Percentiles rank a stretch among this genome's conserved stretches.
These are phyloP conservation scores for Xylaria venustula DNA, from an alignment of 495 filamentous ascomycete genomes.

Conservation along the genomic window DNA sequence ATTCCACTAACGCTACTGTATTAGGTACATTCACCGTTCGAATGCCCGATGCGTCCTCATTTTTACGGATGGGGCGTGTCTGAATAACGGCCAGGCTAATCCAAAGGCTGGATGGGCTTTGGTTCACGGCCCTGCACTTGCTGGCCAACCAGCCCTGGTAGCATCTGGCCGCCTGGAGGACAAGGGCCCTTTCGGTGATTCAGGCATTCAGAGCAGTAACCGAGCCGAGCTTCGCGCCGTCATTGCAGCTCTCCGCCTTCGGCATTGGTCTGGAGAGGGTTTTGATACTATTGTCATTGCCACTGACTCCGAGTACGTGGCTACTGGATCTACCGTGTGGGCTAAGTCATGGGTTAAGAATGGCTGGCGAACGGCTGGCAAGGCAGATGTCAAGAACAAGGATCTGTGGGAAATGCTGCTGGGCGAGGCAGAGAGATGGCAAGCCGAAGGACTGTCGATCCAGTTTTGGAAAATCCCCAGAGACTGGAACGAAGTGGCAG, in stretches of 20 bases:
- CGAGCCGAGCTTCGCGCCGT: constrained; percentile 44
- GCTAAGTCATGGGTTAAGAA: constrained; percentile 39
- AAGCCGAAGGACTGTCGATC: constrained; percentile 28
- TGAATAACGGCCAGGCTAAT: constrained; percentile 31
- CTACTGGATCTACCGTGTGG: constrained; percentile 39
- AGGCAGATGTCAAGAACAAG: constrained; percentile 35
- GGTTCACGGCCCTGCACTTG: constrained; percentile 19
- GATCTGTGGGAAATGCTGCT: constrained; percentile 45
- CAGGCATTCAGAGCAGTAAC: constrained; percentile 36
- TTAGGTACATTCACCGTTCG: constrained; percentile 31
- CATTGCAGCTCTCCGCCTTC: constrained; percentile 36
- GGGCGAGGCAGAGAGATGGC: constrained; percentile 28
- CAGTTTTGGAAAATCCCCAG: constrained; percentile 44
- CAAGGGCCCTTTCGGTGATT: constrained; percentile 32
- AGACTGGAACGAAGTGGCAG: constrained; percentile 39
- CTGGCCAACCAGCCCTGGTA: background rate
- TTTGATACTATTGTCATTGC: constrained; percentile 42
- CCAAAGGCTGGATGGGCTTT: constrained; percentile 40
- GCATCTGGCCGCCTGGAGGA: constrained; percentile 29
- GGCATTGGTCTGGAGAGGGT: constrained; percentile 37
- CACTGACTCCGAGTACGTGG: constrained; percentile 48
- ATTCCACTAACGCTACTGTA: background rate
- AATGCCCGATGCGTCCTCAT: constrained; percentile 21
- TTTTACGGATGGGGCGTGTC: constrained; percentile 37
- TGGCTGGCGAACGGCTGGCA: constrained; percentile 33